A percentile compares a stretch with the other conserved stretches of the same genome.
phyloP scores from a whole-genome alignment of 805 yeast species.

The Teunomyces barrocoloradensis region DNA sequence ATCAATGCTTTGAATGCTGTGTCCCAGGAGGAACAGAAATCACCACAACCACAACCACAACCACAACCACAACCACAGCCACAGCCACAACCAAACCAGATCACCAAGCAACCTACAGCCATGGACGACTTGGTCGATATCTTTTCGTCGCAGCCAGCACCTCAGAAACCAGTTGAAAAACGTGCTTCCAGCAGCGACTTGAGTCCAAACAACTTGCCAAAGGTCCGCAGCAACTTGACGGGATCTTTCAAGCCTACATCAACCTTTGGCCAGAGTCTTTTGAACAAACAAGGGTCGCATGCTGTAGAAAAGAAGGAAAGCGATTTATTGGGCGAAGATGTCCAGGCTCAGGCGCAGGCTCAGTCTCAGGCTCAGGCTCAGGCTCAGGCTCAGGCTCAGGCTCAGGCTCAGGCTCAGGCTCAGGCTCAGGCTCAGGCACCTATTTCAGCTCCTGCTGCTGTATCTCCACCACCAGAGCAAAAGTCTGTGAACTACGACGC shows the following conservation, averaged over 20 bases:
- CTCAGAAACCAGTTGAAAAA: conserved; percentile 14
- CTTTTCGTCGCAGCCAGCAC: conserved; percentile 22
- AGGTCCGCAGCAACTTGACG: conserved; percentile 31
- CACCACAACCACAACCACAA: conserved; percentile 8
- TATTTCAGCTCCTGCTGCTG: conserved; percentile 25
- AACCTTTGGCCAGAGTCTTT: conserved; percentile 74
- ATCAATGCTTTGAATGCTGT: conserved; percentile 31
- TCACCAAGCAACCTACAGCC: conserved; percentile 44
- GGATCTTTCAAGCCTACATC: conserved; percentile 76
- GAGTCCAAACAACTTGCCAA: conserved; percentile 27
- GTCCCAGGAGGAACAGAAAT: conserved; percentile 13
- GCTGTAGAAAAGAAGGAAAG: conserved; percentile 18
- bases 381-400: conserved; percentile 9
- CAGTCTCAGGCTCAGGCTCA: conserved; percentile 5
- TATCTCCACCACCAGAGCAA: conserved; percentile 14
- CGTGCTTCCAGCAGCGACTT: conserved; percentile 36
- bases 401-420: conserved; percentile 4
- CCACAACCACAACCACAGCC: conserved; percentile 3
- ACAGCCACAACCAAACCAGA: not conserved
- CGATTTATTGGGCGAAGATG: conserved; percentile 37
- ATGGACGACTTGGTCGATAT: conserved; percentile 64
- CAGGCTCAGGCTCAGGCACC: conserved; percentile 9
- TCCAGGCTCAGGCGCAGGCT: conserved; percentile 5
- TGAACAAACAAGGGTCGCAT: conserved; percentile 24
- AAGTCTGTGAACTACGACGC: conserved; percentile 48